Evolutionary conservation across 805 yeast species (phyloP).

Genomic region (Pichia heedii): DNA sequence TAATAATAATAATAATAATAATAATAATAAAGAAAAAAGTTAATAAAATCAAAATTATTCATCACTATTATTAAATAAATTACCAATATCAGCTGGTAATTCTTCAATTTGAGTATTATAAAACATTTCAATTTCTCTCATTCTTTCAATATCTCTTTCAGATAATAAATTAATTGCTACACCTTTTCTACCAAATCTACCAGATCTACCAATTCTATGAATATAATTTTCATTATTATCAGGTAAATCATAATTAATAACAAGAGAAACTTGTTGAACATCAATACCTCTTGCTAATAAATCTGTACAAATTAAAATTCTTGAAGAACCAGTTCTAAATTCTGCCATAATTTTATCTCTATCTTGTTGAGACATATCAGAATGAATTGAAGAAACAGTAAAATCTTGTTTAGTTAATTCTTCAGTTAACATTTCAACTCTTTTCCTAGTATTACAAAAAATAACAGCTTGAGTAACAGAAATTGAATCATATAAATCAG

Average conservation of each 20-base stretch:
- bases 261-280: constrained; percentile 95
- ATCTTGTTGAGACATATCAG: constrained; percentile 92
- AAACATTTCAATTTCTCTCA: constrained; percentile 67
- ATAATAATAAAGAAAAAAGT: background rate
- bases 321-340: constrained; percentile 86
- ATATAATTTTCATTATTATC: constrained; percentile 88
- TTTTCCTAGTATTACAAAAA: constrained; percentile 93
- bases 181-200: constrained; percentile 98
- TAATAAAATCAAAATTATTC: background rate
- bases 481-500: constrained; percentile 90
- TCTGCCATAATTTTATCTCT: constrained; percentile 93
- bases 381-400: constrained; percentile 94
- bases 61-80: constrained; percentile 24
- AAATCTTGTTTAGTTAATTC: constrained; percentile 74
- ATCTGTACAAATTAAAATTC: constrained; percentile 93
- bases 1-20: background rate
- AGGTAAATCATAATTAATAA: constrained; percentile 92
- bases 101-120: constrained; percentile 69
- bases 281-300: constrained; percentile 98
- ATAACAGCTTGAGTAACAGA: constrained; percentile 97
- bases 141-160: constrained; percentile 59
- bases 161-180: constrained; percentile 94
- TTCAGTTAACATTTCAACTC: constrained; percentile 84
- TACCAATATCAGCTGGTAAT: constrained; percentile 69
- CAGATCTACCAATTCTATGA: constrained; percentile 97